Conservation (phyloP, 768 basidiomycete species). For the Mycena kentingensis region DNA sequence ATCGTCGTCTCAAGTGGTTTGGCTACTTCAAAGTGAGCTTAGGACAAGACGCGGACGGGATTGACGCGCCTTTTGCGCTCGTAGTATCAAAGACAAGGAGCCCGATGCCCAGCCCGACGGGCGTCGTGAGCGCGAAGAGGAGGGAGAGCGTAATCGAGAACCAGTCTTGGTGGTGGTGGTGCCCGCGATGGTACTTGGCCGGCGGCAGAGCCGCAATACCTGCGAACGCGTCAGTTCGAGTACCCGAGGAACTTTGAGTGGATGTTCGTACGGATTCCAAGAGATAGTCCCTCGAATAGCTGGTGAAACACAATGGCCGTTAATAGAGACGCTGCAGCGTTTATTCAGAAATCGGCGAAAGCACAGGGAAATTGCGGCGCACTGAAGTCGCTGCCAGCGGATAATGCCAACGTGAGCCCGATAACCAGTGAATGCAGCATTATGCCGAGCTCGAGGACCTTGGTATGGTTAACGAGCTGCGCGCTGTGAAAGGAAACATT, state of each 20-base stretch:
- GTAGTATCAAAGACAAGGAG: slow-evolving; percentile 45
- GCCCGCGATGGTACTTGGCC: slow-evolving; percentile 2
- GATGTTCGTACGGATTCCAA: slow-evolving; percentile 81
- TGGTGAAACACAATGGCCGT: slow-evolving; percentile 82
- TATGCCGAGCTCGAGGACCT: slow-evolving; percentile 83
- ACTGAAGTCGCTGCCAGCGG: slow-evolving; percentile 73
- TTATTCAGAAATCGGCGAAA: slow-evolving; percentile 1
- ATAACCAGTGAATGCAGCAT: slow-evolving; percentile 85
- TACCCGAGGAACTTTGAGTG: too few relatives aligned
- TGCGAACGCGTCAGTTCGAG: too few relatives aligned
- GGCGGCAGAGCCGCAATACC: slow-evolving; percentile 8
- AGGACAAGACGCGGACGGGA: not conserved
- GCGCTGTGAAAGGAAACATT: too few relatives aligned
- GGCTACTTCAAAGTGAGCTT: slow-evolving; percentile 26
- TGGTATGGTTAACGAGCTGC: too few relatives aligned
- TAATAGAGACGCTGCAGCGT: slow-evolving; percentile 60
- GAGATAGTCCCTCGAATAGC: slow-evolving; percentile 80
- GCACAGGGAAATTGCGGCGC: slow-evolving; percentile 28
- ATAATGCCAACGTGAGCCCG: slow-evolving; percentile 74
- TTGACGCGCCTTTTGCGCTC: slow-evolving; percentile 24
- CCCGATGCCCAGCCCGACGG: slow-evolving; percentile 65
- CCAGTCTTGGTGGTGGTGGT: slow-evolving; percentile 29
- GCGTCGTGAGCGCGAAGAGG: slow-evolving; percentile 75
- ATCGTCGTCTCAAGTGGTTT: slow-evolving; percentile 38
- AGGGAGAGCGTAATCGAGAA: slow-evolving; percentile 57